Conservation (phyloP, 148 eudicot genomes). For the Dysphania ambrosioides region DNA sequence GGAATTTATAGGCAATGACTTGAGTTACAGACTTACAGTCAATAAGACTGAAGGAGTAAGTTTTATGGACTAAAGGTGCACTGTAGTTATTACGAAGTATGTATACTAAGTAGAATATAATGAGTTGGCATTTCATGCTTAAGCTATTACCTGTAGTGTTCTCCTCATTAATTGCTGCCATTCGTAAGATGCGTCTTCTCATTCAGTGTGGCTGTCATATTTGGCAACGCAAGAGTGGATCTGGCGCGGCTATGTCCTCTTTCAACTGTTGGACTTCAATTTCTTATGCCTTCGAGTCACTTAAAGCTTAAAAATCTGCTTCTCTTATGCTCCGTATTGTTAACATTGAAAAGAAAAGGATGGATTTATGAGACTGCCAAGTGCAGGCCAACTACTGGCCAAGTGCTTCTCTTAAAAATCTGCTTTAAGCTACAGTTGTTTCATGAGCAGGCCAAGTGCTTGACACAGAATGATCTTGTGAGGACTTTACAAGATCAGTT, state of each 20-base stretch:
- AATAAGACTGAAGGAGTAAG: no score
- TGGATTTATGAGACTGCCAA: no score
- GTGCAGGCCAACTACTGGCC: no score
- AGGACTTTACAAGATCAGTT: slow-evolving; percentile 65
- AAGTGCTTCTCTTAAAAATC: no score
- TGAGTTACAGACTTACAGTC: not conserved
- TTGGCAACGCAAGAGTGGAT: not conserved
- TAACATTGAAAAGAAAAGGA: no score
- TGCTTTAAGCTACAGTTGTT: no score
- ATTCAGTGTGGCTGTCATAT: not conserved
- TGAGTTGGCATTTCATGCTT: not conserved
- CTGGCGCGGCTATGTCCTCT: no score
- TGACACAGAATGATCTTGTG: slow-evolving; percentile 59
- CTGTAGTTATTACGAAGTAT: no score
- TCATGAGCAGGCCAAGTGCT: slow-evolving; percentile 56
- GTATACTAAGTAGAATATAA: no score
- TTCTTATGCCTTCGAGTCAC: not conserved
- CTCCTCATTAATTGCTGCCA: not conserved
- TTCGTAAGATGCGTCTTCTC: no score
- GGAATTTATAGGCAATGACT: not conserved
- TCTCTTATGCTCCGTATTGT: not conserved
- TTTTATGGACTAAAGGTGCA: no score
- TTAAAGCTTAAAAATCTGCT: not conserved
- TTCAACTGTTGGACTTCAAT: no score
- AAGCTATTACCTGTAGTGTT: not conserved